Base-by-base conservation (phyloP, 371 early-diverging fungal species). In the Coemansia sp. region DNA sequence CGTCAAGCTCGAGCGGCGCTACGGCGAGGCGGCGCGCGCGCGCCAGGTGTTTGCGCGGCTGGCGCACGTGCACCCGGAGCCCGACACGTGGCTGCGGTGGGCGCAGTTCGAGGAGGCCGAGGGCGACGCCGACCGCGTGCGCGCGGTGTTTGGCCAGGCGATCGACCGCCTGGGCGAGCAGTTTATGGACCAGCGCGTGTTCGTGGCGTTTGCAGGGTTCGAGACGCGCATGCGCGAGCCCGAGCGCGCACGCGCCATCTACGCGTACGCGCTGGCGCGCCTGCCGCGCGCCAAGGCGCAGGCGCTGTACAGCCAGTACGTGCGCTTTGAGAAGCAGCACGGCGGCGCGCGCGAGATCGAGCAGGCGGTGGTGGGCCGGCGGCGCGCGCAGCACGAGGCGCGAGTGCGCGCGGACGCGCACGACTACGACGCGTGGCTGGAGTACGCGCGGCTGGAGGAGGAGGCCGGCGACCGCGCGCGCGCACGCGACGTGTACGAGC, bases 351-450 rank as follows among this genome's bases (percentile, higher is more conserved):
- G 89, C 14, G 94, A 89, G 12, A 93, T 95, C 55, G 97, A 97
- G 72, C 84, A 86, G 60, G 97, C 94, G 2, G 90, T 98, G 4
- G 79, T 90, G 30, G 83, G 85, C 48, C 94, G 94, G 78, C 85
- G 97, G 59, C 82, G 97, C 39, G 81, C 87, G 39, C 88, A 94
- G 60, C 98, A 97, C 75, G 94, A 95, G 69, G 88, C 90, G 56
- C 90, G 90, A 55, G 76, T 97, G 34, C 83, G 83, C 56, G 72
- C 72, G 4, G 93, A 90, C 60, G 86, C 94, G 10, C 85, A 87
- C 40, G 94, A 97, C 72, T 97, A 97, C 70, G 97, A 97, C 59
- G 81, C 86, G 12, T 98, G 99, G 99, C 91, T 98, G 57, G 97
- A 97, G 72, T 95, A 94, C 74, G 85, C 86, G 7, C 84, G 89